phyloP scores from a whole-genome alignment of 345 rosid genomes.

The Boechera divaricarpa region DNA sequence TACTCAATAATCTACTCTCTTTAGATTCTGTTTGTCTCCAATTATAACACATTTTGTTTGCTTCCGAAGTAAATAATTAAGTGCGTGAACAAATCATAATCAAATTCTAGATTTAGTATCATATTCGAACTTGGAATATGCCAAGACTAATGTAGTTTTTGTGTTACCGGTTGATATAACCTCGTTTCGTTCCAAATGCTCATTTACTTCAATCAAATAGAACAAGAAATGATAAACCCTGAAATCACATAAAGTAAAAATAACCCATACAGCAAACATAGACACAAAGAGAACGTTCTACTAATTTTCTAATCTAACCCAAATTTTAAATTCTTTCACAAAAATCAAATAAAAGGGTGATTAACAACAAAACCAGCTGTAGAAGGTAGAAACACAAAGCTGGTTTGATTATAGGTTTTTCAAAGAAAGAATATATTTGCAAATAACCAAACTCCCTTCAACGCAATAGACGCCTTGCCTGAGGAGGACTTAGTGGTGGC shows the following conservation, averaged over 20 bases:
- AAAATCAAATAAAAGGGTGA: constrained; percentile 23
- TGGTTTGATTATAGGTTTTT: constrained; percentile 2
- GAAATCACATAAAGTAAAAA: not conserved
- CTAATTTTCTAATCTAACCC: constrained; percentile 30
- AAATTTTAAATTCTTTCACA: not conserved
- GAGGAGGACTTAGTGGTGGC: constrained; percentile 40
- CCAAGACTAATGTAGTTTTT: not conserved
- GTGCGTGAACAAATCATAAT: not conserved
- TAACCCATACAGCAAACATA: constrained; percentile 17
- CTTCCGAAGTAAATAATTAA: not conserved
- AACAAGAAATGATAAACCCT: not conserved
- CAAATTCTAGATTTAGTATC: not conserved
- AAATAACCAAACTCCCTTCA: constrained; percentile 34
- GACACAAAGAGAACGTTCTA: constrained; percentile 17
- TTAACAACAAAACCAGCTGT: constrained; percentile 24
- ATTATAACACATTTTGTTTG: not conserved
- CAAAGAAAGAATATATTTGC: constrained; percentile 38
- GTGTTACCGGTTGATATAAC: not conserved
- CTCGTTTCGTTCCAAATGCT: not conserved
- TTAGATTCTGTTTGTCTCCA: not conserved
- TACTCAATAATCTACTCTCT: not conserved
- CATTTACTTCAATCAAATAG: not conserved
- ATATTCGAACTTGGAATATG: not conserved
- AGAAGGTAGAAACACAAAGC: constrained; percentile 31
- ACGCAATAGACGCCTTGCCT: constrained; percentile 46